Evolutionary conservation across 768 basidiomycete genomes (phyloP).

Genomic region (Leccinum boreale): DNA sequence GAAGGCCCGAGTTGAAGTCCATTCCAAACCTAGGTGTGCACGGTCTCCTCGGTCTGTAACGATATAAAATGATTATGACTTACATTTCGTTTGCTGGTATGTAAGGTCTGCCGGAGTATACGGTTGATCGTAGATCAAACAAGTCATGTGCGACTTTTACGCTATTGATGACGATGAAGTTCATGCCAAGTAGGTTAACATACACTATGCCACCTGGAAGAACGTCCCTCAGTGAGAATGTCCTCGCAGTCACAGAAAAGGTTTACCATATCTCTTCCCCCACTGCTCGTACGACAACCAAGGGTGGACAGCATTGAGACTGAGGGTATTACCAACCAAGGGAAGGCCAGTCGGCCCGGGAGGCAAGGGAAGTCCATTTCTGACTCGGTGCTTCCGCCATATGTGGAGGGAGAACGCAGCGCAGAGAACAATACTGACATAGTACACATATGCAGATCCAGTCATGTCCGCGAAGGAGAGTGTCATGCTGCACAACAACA

Average conservation of each 20-base stretch:
- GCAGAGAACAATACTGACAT: constrained; percentile 3
- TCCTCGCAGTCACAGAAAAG: neutral
- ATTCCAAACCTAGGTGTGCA: constrained; percentile 23
- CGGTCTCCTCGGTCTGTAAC: neutral
- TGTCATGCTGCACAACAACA: neutral
- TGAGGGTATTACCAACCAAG: constrained; percentile 22
- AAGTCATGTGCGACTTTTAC: constrained; percentile 20
- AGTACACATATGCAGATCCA: constrained; percentile 1
- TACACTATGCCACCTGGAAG: constrained; percentile 25
- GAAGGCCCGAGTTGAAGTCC: constrained; percentile 26
- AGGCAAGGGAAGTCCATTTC: constrained; percentile 34
- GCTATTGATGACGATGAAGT: constrained; percentile 28
- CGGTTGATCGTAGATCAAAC: constrained; percentile 22
- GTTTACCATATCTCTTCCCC: constrained; percentile 32
- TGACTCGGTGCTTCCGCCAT: constrained; percentile 16
- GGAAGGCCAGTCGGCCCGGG: constrained; percentile 51
- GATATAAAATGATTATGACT: neutral
- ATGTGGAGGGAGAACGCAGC: neutral
- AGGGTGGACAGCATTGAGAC: constrained; percentile 21
- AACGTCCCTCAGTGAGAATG: neutral
- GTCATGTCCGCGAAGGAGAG: neutral
- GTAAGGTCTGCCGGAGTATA: constrained; percentile 29
- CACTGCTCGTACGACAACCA: constrained; percentile 35
- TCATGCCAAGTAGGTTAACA: constrained; percentile 22
- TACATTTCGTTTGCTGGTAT: constrained; percentile 20